phyloP scores from a whole-genome alignment of 371 early-diverging fungal genomes.

The Mucor plumbeus region DNA sequence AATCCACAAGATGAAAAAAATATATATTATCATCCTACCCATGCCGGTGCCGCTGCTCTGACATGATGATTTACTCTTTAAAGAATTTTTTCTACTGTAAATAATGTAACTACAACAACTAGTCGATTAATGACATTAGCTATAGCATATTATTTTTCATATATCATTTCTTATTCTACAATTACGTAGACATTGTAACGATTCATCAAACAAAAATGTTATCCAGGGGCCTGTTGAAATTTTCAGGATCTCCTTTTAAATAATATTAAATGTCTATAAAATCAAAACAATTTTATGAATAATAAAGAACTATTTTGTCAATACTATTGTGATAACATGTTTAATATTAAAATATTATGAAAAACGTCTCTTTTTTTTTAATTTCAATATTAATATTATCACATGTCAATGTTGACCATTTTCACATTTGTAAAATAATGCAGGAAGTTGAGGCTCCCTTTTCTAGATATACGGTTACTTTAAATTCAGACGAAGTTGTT shows the following conservation, averaged over 20 bases:
- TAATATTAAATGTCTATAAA: too few species aligned
- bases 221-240: too few species aligned
- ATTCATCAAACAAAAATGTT: too few species aligned
- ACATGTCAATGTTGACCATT: not conserved
- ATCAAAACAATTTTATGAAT: too few species aligned
- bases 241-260: too few species aligned
- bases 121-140: too few species aligned
- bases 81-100: not conserved
- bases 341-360: not conserved
- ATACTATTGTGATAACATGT: not conserved
- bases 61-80: not conserved
- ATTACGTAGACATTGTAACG: too few species aligned
- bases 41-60: not conserved
- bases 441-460: constrained; percentile 3
- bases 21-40: constrained; percentile 8
- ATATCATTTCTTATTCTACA: too few species aligned
- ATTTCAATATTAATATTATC: not conserved
- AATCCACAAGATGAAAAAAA: constrained; percentile 16
- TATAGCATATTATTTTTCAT: not conserved
- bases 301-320: too few species aligned
- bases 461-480: not conserved
- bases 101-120: not conserved
- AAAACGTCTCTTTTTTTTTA: not conserved
- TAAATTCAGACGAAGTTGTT: too few species aligned
- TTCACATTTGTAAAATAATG: constrained; percentile 2